phyloP scores from a whole-genome alignment of 192 early-diverging fungal species.

The Thoreauomyces humboldtii region DNA sequence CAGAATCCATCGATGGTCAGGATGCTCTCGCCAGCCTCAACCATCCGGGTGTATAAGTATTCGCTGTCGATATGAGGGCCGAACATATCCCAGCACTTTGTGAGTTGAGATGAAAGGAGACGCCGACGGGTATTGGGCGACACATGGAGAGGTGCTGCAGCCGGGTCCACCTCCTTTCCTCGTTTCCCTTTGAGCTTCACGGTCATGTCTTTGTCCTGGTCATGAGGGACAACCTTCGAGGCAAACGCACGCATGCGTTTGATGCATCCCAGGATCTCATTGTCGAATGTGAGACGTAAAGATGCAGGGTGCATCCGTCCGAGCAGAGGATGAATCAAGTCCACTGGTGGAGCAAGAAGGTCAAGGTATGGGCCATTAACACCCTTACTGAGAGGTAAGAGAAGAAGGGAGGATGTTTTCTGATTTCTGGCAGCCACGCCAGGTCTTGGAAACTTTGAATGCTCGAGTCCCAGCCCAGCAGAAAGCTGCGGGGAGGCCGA shows the following conservation, averaged over 20 bases:
- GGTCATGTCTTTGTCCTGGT: not conserved
- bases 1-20: conserved; percentile 32
- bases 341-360: conserved; percentile 5
- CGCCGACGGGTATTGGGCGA: conserved; percentile 32
- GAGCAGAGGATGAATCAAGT: not conserved
- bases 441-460: too few relatives aligned
- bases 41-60: conserved; percentile 20
- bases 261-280: conserved; percentile 28
- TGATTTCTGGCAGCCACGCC: too few relatives aligned
- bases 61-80: conserved; percentile 29
- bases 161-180: conserved; percentile 12
- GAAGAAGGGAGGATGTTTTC: too few relatives aligned
- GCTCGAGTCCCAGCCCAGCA: too few relatives aligned
- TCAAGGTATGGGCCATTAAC: not conserved
- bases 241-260: conserved; percentile 29
- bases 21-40: conserved; percentile 38
- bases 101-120: conserved; percentile 30
- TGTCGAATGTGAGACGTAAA: conserved; percentile 28
- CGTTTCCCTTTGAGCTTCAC: not conserved
- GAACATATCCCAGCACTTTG: conserved; percentile 43
- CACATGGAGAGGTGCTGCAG: conserved; percentile 6
- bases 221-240: not conserved
- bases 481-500: too few relatives aligned
- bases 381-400: conserved; percentile 19
- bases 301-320: conserved; percentile 32